Percentiles rank a stretch among this genome's conserved stretches.
Evolutionary conservation across 192 early-diverging fungal species (phyloP).

Genomic region (Coemansia sp.): DNA sequence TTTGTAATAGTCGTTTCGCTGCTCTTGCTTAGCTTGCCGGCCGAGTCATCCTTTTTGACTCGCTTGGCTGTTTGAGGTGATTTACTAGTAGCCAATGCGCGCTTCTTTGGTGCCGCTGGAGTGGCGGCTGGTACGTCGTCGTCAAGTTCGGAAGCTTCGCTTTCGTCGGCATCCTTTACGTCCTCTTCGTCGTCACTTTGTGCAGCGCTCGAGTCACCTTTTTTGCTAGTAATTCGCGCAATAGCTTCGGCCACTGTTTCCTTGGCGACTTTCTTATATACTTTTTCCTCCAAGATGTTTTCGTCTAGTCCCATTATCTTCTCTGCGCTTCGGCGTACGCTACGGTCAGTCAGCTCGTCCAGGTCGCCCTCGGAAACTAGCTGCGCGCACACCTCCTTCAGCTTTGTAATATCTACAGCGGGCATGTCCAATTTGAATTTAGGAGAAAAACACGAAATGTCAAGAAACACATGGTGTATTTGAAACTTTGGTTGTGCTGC

Average conservation of each 20-base stretch:
- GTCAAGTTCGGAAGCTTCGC: constrained; percentile 21
- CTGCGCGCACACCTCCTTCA: constrained; percentile 23
- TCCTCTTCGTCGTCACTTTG: constrained; percentile 3
- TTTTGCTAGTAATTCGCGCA: constrained; percentile 9
- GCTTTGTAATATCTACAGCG: constrained; percentile 16
- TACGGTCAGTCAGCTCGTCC: constrained; percentile 35
- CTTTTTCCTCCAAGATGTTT: constrained; percentile 29
- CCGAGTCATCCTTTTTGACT: background rate
- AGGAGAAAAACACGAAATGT: background rate
- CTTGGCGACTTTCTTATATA: constrained; percentile 39
- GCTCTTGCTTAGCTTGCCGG: constrained; percentile 1
- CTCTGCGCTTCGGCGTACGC: constrained; percentile 36
- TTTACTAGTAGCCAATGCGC: background rate
- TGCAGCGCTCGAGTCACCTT: background rate
- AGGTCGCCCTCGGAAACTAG: constrained; percentile 43
- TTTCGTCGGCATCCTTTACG: constrained; percentile 6
- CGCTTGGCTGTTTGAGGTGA: constrained; percentile 22
- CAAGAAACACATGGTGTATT: background rate
- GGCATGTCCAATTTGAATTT: constrained; percentile 14
- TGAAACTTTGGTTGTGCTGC: background rate
- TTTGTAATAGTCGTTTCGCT: constrained; percentile 40
- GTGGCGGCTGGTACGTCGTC: constrained; percentile 10
- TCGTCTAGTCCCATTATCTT: constrained; percentile 28
- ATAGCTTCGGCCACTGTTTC: constrained; percentile 16
- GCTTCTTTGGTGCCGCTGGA: constrained; percentile 2